phyloP scores from a whole-genome alignment of 148 eudicot genomes.

The Rhododendron griersonianum region DNA sequence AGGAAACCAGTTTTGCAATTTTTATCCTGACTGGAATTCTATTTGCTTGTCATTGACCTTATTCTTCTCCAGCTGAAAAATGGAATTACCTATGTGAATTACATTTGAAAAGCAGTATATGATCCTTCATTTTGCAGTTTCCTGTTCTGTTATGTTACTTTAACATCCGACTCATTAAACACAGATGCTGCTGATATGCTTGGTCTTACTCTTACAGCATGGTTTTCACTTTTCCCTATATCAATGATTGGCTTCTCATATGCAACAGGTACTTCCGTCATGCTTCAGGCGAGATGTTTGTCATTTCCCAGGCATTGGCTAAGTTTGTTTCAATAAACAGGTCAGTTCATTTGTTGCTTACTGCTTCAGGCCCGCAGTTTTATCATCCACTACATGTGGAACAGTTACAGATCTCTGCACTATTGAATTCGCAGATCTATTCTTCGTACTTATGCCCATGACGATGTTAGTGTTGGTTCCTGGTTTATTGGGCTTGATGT shows the following conservation, averaged over 20 bases:
- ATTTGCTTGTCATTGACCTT: background rate
- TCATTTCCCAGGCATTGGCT: constrained; percentile 73
- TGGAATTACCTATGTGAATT: background rate
- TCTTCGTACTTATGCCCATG: constrained; percentile 80
- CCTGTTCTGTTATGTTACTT: background rate
- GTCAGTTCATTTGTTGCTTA: constrained; percentile 19
- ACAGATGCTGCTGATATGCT: background rate
- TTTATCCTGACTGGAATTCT: background rate
- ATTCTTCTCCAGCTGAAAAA: background rate
- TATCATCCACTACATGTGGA: background rate
- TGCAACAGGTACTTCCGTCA: constrained; percentile 74
- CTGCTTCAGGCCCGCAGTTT: background rate
- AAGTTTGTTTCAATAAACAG: constrained; percentile 73
- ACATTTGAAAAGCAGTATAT: background rate
- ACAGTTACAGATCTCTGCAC: background rate
- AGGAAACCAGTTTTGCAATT: background rate
- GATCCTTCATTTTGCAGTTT: background rate
- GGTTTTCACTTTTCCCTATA: background rate
- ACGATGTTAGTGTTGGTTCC: constrained; percentile 84
- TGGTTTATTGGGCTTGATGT: constrained; percentile 89
- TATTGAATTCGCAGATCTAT: constrained; percentile 43
- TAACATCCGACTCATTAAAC: background rate
- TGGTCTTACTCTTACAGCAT: background rate
- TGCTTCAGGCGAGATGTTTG: constrained; percentile 81
- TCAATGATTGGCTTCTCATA: background rate